Evolutionary conservation across 1,284 basidiomycete genomes (phyloP).

Genomic region (Schizophyllum amplum): DNA sequence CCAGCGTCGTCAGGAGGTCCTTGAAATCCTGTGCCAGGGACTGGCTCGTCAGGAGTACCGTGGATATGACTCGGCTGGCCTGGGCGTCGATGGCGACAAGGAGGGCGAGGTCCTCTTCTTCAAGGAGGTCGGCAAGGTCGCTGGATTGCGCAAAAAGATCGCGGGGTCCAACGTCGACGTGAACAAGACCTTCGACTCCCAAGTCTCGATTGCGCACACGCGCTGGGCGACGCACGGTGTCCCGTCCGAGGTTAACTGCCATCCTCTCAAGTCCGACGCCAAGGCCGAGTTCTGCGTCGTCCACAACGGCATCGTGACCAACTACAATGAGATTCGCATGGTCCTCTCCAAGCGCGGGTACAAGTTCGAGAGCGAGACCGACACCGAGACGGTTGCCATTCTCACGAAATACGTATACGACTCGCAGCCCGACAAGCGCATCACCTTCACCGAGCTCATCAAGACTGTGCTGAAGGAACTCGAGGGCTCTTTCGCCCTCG

Average conservation of each 20-base stretch:
- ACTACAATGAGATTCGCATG: constrained; percentile 82
- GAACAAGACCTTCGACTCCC: constrained; percentile 75
- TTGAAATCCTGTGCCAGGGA: constrained; percentile 89
- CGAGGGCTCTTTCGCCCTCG: constrained; percentile 99
- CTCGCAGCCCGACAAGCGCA: constrained; percentile 81
- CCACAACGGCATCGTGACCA: constrained; percentile 99
- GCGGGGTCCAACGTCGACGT: constrained; percentile 73
- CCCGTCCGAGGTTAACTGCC: constrained; percentile 86
- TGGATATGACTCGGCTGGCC: constrained; percentile 96
- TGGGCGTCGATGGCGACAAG: constrained; percentile 93
- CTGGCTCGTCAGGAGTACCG: constrained; percentile 96
- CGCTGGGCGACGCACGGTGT: constrained; percentile 99
- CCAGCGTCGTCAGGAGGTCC: constrained; percentile 86
- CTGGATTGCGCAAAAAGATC: constrained; percentile 89
- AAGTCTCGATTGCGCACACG: constrained; percentile 98
- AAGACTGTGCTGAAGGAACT: constrained; percentile 97
- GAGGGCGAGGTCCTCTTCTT: constrained; percentile 76
- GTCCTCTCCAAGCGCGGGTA: constrained; percentile 96
- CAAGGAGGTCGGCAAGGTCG: constrained; percentile 99
- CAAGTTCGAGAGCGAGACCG: constrained; percentile 93
- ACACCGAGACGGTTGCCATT: constrained; percentile 96
- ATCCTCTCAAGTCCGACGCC: constrained; percentile 88
- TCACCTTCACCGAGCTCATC: constrained; percentile 88
- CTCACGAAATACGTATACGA: constrained; percentile 97
- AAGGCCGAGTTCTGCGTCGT: constrained; percentile 86